These are phyloP conservation scores for Cordyceps javanica DNA, from an alignment of 2,329 filamentous ascomycete species.

Conservation along the genomic window DNA sequence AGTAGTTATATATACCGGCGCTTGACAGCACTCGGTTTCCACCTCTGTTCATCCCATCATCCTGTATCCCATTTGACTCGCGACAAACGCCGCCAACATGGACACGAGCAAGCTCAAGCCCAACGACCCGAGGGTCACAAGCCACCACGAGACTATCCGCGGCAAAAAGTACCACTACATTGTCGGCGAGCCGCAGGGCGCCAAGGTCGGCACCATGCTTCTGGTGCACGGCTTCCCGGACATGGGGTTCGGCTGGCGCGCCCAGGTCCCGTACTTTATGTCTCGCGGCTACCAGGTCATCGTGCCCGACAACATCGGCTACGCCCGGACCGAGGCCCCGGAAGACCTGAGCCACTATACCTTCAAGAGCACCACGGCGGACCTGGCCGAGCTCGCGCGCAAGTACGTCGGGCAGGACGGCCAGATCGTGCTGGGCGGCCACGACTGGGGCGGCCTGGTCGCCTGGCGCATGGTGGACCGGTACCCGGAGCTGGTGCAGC, in stretches of 20 bases:
- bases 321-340: conserved; percentile 69
- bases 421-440: conserved; percentile 74
- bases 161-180: conserved; percentile 61
- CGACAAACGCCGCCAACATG: conserved; percentile 28
- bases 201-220: conserved; percentile 43
- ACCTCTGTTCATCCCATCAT: not conserved
- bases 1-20: not conserved
- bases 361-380: conserved; percentile 64
- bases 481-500: conserved; percentile 65
- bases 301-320: conserved; percentile 81
- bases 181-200: conserved; percentile 42
- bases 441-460: conserved; percentile 84
- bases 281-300: conserved; percentile 72
- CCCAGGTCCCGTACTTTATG: conserved; percentile 74
- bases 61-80: not conserved
- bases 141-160: conserved; percentile 25
- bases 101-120: conserved; percentile 57
- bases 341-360: conserved; percentile 57
- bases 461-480: conserved; percentile 70
- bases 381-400: conserved; percentile 66
- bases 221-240: conserved; percentile 77
- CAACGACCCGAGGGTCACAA: conserved; percentile 33
- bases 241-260: conserved; percentile 77
- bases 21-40: no score
- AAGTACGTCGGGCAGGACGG: conserved; percentile 41